Conservation (phyloP, 768 basidiomycete genomes). For the Auriscalpium microsporum region DNA sequence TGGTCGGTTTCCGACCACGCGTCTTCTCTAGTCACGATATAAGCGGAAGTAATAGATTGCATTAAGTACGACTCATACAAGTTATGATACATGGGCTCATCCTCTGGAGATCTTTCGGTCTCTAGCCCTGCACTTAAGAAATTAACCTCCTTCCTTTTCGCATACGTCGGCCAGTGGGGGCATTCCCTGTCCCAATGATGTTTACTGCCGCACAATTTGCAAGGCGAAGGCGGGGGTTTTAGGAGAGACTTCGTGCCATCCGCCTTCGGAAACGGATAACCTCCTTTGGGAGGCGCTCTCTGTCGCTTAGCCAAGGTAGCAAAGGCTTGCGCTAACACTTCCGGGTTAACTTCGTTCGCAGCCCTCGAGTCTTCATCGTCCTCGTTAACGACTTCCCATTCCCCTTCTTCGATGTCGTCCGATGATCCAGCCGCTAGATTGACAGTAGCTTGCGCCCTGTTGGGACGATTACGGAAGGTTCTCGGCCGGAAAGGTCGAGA, state of each 20-base stretch:
- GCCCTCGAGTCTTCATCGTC: too few relatives aligned
- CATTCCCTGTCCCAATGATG: constrained; percentile 30
- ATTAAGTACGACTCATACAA: not conserved
- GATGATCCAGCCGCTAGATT: too few relatives aligned
- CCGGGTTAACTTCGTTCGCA: too few relatives aligned
- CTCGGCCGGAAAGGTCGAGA: too few relatives aligned
- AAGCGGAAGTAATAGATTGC: not conserved
- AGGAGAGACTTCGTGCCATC: not conserved
- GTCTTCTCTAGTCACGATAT: not conserved
- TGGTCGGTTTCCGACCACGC: too few relatives aligned
- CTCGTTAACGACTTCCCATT: too few relatives aligned
- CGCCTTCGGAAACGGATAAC: not conserved
- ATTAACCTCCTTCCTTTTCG: constrained; percentile 15
- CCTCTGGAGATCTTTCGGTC: constrained; percentile 20
- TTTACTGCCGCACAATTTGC: constrained; percentile 20
- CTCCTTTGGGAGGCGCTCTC: not conserved
- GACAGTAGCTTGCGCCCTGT: too few relatives aligned
- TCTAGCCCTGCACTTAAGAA: not conserved
- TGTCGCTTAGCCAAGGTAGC: not conserved
- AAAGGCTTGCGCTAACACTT: too few relatives aligned
- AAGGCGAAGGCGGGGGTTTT: not conserved
- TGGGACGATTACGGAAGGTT: too few relatives aligned
- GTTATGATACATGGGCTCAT: constrained; percentile 23
- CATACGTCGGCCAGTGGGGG: constrained; percentile 17
- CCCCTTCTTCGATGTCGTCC: too few relatives aligned